Percentiles rank a stretch among this genome's conserved stretches.
These are phyloP conservation scores for Bjerkandera adusta DNA, from an alignment of 1,284 basidiomycete species.

Conservation along the genomic window DNA sequence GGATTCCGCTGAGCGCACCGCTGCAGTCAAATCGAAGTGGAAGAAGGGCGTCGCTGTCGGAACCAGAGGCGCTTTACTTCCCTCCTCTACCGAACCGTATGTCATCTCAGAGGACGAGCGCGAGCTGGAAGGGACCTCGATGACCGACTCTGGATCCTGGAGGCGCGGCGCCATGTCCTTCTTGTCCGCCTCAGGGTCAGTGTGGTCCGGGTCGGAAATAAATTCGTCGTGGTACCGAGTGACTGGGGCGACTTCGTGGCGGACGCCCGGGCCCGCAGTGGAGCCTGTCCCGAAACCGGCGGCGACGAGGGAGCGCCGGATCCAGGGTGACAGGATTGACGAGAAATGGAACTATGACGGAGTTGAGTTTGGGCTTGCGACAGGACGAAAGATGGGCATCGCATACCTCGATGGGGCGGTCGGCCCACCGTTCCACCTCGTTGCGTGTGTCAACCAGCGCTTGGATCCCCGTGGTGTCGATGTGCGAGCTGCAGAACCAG, in stretches of 20 bases:
- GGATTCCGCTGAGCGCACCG: slow-evolving; percentile 68
- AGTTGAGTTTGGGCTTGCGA: background rate
- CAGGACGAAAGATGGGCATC: background rate
- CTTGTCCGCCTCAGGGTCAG: slow-evolving; percentile 6
- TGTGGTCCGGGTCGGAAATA: slow-evolving; percentile 26
- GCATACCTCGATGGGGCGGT: slow-evolving; percentile 62
- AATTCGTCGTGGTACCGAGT: slow-evolving; percentile 53
- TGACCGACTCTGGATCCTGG: slow-evolving; percentile 16
- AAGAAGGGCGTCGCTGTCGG: slow-evolving; percentile 73
- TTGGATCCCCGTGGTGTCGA: slow-evolving; percentile 89
- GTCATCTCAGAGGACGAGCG: slow-evolving; percentile 24
- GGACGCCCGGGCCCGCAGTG: slow-evolving; percentile 35
- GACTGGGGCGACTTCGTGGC: slow-evolving; percentile 70
- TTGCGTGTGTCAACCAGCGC: slow-evolving; percentile 84
- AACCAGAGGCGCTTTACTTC: slow-evolving; percentile 35
- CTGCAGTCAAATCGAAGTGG: slow-evolving; percentile 76
- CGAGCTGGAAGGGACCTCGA: slow-evolving; percentile 4
- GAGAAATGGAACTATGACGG: slow-evolving; percentile 73
- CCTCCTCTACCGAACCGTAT: slow-evolving; percentile 20
- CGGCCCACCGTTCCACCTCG: slow-evolving; percentile 85
- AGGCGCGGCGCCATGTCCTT: slow-evolving; percentile 3
- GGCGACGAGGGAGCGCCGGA: slow-evolving; percentile 82
- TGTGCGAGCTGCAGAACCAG: slow-evolving; percentile 56
- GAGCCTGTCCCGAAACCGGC: slow-evolving; percentile 75
- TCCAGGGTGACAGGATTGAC: slow-evolving; percentile 89